Percentiles rank a stretch among this genome's conserved stretches.
These are phyloP conservation scores for Rhizopogon roseolus DNA, from an alignment of 768 basidiomycete species.

Conservation along the genomic window DNA sequence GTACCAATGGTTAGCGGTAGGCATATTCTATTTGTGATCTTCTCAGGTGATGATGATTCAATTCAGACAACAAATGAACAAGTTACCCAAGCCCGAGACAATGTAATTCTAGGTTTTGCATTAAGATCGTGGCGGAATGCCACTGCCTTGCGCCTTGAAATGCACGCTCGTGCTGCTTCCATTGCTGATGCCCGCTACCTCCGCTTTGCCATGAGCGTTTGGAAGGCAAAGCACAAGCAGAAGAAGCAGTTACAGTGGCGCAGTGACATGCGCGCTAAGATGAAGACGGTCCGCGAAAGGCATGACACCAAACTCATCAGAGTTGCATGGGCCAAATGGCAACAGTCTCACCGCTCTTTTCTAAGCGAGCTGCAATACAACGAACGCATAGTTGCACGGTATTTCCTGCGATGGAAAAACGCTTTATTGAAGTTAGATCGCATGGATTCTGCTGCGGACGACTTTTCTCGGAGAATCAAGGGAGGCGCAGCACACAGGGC, in stretches of 20 bases:
- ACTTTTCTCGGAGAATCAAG: slow-evolving; percentile 34
- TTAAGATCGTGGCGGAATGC: slow-evolving; percentile 59
- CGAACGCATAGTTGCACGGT: slow-evolving; percentile 37
- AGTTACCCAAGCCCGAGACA: slow-evolving; percentile 63
- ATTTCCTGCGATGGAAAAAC: slow-evolving; percentile 51
- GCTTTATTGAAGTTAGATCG: slow-evolving; percentile 35
- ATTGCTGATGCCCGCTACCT: slow-evolving; percentile 42
- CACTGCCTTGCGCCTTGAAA: slow-evolving; percentile 30
- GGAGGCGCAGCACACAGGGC: slow-evolving; percentile 32
- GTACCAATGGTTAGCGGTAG: slow-evolving; percentile 67
- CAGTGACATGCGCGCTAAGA: slow-evolving; percentile 65
- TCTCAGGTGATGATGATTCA: slow-evolving; percentile 8
- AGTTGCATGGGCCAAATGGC: slow-evolving; percentile 67
- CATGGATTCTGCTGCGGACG: slow-evolving; percentile 47
- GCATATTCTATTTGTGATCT: slow-evolving; percentile 24
- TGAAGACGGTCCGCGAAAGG: slow-evolving; percentile 56
- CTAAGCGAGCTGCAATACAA: slow-evolving; percentile 49
- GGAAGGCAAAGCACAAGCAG: slow-evolving; percentile 52
- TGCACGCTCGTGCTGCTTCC: slow-evolving; percentile 36
- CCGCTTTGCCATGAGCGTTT: slow-evolving; percentile 38
- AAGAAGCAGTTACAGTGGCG: slow-evolving; percentile 59
- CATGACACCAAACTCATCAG: slow-evolving; percentile 48
- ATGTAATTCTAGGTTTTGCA: slow-evolving; percentile 52
- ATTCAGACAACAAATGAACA: slow-evolving; percentile 69
- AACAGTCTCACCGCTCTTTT: slow-evolving; percentile 46